Conservation (phyloP, 352 stramenopile species). For the Blastocystis sp. region DNA sequence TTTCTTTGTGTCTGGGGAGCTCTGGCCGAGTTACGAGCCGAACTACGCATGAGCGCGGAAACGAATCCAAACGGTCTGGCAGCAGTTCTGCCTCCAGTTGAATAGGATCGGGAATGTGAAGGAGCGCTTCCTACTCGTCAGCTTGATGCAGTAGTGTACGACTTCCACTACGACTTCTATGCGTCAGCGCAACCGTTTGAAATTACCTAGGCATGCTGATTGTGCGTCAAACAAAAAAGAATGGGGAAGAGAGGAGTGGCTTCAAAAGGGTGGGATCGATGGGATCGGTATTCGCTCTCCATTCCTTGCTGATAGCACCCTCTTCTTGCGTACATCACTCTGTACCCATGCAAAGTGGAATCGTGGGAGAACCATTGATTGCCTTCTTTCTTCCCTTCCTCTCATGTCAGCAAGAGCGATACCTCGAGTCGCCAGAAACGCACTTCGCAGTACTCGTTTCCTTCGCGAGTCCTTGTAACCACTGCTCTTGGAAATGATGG, state of each 20-base stretch:
- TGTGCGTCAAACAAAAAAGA: too few species aligned
- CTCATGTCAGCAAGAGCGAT: not conserved
- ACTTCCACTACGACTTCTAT: not conserved
- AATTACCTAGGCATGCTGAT: not conserved
- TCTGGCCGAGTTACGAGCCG: conserved; percentile 10
- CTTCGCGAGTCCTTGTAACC: not conserved
- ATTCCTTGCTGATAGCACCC: too few species aligned
- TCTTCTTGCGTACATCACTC: too few species aligned
- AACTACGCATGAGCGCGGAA: not conserved
- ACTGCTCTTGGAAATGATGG: not conserved
- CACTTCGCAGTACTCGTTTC: not conserved
- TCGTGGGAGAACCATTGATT: too few species aligned
- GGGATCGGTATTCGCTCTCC: too few species aligned
- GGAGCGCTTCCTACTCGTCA: not conserved
- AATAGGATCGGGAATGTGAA: conserved; percentile 11
- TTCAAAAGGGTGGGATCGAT: too few species aligned
- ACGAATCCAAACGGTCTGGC: not conserved
- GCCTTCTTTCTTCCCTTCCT: too few species aligned
- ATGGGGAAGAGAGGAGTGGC: too few species aligned
- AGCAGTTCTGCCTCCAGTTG: not conserved
- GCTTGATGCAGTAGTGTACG: not conserved
- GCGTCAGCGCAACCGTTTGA: not conserved
- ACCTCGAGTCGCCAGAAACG: not conserved
- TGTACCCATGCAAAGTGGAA: too few species aligned
- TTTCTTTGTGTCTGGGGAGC: conserved; percentile 1